phyloP scores from a whole-genome alignment of 1,284 basidiomycete species.

The Tremellales sp. region DNA sequence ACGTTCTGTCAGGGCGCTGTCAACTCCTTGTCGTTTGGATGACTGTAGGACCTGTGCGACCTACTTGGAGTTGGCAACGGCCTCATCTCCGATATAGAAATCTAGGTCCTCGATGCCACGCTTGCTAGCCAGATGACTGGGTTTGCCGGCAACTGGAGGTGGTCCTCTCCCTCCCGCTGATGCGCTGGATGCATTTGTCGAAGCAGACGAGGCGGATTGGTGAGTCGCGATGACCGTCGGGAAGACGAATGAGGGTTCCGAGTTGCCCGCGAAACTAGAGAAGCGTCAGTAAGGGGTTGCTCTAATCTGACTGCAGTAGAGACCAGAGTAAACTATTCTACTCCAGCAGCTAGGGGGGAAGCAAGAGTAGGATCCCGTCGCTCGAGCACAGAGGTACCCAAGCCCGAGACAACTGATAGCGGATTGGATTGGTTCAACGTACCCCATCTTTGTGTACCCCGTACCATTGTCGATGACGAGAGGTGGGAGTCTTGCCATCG shows the following conservation, averaged over 20 bases:
- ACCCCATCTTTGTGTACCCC: constrained; percentile 97
- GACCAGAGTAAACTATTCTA: no score
- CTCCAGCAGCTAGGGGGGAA: background rate
- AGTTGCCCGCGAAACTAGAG: constrained; percentile 91
- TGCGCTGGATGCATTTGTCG: constrained; percentile 53
- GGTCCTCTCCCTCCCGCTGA: constrained; percentile 45
- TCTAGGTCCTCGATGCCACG: constrained; percentile 98
- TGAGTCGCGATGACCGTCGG: constrained; percentile 93
- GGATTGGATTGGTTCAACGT: constrained; percentile 34
- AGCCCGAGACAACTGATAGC: background rate
- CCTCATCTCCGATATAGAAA: constrained; percentile 99
- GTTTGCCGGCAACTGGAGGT: constrained; percentile 62
- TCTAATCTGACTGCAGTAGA: background rate
- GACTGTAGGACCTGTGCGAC: constrained; percentile 10
- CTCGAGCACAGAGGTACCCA: background rate
- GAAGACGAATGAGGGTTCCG: constrained; percentile 96
- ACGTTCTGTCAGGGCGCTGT: constrained; percentile 52
- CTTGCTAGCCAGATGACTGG: constrained; percentile 89
- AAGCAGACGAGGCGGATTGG: constrained; percentile 46
- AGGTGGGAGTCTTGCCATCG: constrained; percentile 76
- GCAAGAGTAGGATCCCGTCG: background rate
- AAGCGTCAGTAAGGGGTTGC: constrained; percentile 5
- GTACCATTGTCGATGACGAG: constrained; percentile 98
- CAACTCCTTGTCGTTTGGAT: background rate
- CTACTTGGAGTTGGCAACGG: constrained; percentile 82